phyloP scores from a whole-genome alignment of 2,329 filamentous ascomycete species.

The Leptographium radiaticola region DNA sequence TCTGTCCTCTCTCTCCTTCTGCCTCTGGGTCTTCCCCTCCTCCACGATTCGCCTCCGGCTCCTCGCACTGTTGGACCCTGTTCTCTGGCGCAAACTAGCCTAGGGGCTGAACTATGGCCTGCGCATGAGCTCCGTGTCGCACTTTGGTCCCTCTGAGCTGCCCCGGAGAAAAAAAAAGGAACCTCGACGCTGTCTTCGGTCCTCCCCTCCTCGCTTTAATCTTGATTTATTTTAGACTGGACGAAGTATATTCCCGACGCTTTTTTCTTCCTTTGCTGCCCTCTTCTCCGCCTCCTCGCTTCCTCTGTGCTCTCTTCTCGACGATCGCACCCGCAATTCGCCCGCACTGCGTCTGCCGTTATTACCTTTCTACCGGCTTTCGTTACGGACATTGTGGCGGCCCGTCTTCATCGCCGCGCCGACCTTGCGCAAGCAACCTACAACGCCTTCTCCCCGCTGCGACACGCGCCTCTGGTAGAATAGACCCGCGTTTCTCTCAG shows the following conservation, averaged over 20 bases:
- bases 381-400: background rate
- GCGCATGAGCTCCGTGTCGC: slow-evolving; percentile 7
- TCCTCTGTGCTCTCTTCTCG: background rate
- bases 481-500: too few species aligned
- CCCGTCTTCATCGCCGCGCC: background rate
- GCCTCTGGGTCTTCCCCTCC: background rate
- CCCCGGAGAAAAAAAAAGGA: background rate
- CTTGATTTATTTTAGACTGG: background rate
- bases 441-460: background rate
- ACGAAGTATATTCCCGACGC: background rate
- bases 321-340: background rate
- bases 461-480: too few species aligned
- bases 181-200: background rate
- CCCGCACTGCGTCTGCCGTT: background rate
- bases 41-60: too few species aligned
- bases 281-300: background rate
- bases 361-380: background rate
- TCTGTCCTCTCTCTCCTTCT: background rate
- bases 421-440: background rate
- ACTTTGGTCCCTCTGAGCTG: background rate
- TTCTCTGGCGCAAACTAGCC: background rate
- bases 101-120: slow-evolving; percentile 1
- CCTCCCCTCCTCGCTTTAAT: background rate
- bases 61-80: background rate
- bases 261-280: background rate